Evolutionary conservation across 164 flowering plant species (phyloP).

Genomic region (Brasenia schreberi): DNA sequence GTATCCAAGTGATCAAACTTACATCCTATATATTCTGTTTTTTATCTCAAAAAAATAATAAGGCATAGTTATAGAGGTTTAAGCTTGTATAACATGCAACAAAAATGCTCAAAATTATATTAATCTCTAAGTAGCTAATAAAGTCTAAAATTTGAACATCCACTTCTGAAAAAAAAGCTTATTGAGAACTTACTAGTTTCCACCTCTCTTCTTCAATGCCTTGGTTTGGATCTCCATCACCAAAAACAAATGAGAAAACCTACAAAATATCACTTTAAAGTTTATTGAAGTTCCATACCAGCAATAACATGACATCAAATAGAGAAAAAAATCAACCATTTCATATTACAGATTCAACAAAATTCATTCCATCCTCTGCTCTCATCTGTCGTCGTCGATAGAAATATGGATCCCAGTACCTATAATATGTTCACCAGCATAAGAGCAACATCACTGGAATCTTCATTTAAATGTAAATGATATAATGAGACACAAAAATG

Average conservation of each 20-base stretch:
- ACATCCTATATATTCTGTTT: too few relatives aligned
- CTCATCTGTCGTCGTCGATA: slow-evolving; percentile 47
- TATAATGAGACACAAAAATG: background rate
- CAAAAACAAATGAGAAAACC: slow-evolving; percentile 98
- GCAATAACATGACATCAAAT: background rate
- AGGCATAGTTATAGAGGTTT: too few relatives aligned
- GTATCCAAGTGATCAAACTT: too few relatives aligned
- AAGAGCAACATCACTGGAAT: background rate
- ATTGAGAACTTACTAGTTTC: slow-evolving; percentile 71
- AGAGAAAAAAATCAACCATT: slow-evolving; percentile 2
- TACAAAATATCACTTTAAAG: slow-evolving; percentile 15
- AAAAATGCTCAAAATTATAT: too few relatives aligned
- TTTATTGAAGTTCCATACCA: background rate
- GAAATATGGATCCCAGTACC: slow-evolving; percentile 97
- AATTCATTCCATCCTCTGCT: slow-evolving; percentile 61
- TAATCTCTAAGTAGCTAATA: background rate
- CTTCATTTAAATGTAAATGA: background rate
- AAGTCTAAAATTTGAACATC: background rate
- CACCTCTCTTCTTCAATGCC: slow-evolving; percentile 99
- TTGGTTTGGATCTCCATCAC: slow-evolving; percentile 99
- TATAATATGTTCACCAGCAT: slow-evolving; percentile 10
- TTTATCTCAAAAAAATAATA: too few relatives aligned
- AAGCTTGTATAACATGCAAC: too few relatives aligned
- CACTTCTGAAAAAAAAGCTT: slow-evolving; percentile 17
- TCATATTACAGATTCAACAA: slow-evolving; percentile 78